Evolutionary conservation across 495 filamentous ascomycete species (phyloP), one percentile per base, ranked within the genome.

Genomic region (Tuber aestivum): DNA sequence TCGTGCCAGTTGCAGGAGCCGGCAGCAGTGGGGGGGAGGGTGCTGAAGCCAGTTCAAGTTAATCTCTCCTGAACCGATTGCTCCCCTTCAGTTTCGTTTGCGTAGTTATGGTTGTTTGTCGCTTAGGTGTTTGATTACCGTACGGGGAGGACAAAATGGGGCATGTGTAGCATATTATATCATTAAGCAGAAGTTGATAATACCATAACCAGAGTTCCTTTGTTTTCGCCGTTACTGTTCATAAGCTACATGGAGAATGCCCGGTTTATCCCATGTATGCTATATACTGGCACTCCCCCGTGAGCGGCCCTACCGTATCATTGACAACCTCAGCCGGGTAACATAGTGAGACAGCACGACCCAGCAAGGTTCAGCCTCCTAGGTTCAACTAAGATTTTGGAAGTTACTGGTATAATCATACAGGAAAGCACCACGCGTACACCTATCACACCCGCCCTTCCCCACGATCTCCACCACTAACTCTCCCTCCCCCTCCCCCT

Each of bases 381-480:
- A 27, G n/a, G 56, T 32, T 35, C 56, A 32, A 65, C 56, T 65
- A 65, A n/a, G 21, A 48, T 32, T 65, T 18, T 18, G 27, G 10
- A 27, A 32, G 50, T 65, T 35, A 27, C 56, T 35, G 27, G 27
- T 27, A 35, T 61, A 61, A 61, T 61, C 50, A 61, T 27, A 27
- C 50, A 27, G 50, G 50, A 61, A 61, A 32, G 50, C n/a, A 61
- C 27, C 56, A 72, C 70, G n/a, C 70, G 32, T 72, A 71, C 41
- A 40, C 38, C 41, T 71, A 71, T 68, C 21, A 27, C 72, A 27
- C 23, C 10, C 41, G 7, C 35, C 72, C 40, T 32, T 32, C 75
- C n/a, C 40, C 41, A 38, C 56, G n/a, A 76, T 38, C 74, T 41
- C 42, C 65, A 41, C 44, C 16, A 10, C 40, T 40, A n/a, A 38